Conservation (phyloP, 371 early-diverging fungal genomes). For the Syncephalastrum contaminatum region DNA sequence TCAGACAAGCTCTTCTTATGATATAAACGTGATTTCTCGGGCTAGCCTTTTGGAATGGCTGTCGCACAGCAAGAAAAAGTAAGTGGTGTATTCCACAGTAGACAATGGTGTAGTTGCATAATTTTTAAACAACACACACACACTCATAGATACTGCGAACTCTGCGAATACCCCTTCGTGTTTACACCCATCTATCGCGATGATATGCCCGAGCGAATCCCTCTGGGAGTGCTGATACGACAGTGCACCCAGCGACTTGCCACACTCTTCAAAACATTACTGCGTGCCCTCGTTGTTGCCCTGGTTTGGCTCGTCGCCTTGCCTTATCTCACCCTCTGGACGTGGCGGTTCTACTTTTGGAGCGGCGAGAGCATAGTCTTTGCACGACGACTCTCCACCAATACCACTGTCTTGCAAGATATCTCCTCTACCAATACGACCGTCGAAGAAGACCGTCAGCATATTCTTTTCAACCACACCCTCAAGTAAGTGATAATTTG, state of each 20-base stretch:
- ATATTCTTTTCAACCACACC: background rate
- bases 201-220: slow-evolving; percentile 73
- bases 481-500: slow-evolving; percentile 8
- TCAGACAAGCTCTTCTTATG: background rate
- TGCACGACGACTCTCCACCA: slow-evolving; percentile 7
- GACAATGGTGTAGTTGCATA: background rate
- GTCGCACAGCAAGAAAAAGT: slow-evolving; percentile 78
- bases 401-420: slow-evolving; percentile 3
- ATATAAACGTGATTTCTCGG: background rate
- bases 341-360: slow-evolving; percentile 81
- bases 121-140: slow-evolving; percentile 2
- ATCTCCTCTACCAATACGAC: slow-evolving; percentile 1
- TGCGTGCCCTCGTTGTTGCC: slow-evolving; percentile 59
- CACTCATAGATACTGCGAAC: slow-evolving; percentile 73
- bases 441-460: background rate
- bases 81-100: slow-evolving; percentile 14
- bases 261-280: slow-evolving; percentile 23
- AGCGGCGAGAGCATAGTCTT: slow-evolving; percentile 56
- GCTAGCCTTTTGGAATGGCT: slow-evolving; percentile 83
- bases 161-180: slow-evolving; percentile 73
- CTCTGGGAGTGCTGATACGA: slow-evolving; percentile 48
- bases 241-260: slow-evolving; percentile 44
- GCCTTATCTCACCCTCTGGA: slow-evolving; percentile 82
- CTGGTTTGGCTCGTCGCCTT: slow-evolving; percentile 82
- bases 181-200: slow-evolving; percentile 76